Percentiles rank a stretch among this genome's conserved stretches.
Conservation (phyloP, 2,329 filamentous ascomycete species). For the Penicillium sp. region DNA sequence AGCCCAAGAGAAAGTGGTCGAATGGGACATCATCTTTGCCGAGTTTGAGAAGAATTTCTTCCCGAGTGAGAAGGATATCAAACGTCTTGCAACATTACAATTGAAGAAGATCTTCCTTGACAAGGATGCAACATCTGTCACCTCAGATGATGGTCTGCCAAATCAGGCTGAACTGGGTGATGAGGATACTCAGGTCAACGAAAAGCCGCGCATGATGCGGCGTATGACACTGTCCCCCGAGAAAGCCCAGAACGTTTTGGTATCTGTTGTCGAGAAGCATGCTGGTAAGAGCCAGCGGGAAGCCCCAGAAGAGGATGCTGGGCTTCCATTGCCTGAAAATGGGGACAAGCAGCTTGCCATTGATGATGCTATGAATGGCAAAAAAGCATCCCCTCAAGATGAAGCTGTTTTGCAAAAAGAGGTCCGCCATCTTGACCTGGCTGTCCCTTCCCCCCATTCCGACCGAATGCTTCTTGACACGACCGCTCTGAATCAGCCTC, state of each 20-base stretch:
- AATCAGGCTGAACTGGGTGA: conserved; percentile 36
- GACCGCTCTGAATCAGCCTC: conserved; percentile 4
- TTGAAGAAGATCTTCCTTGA: conserved; percentile 93
- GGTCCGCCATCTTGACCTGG: conserved; percentile 58
- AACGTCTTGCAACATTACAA: conserved; percentile 83
- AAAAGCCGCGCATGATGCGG: conserved; percentile 32
- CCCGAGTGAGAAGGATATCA: conserved; percentile 90
- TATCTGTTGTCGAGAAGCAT: conserved; percentile 61
- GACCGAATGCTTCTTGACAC: conserved; percentile 15
- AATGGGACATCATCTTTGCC: conserved; percentile 85
- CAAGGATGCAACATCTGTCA: conserved; percentile 67
- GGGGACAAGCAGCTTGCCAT: conserved; percentile 22
- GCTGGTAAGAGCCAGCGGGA: conserved; percentile 36
- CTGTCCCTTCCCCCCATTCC: conserved; percentile 37
- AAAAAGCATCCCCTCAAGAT: conserved; percentile 17
- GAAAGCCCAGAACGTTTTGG: conserved; percentile 58
- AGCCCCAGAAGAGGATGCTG: conserved; percentile 8
- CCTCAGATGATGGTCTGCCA: conserved; percentile 59
- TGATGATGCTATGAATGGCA: conserved; percentile 17
- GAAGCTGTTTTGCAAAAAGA: conserved; percentile 44
- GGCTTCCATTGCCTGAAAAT: conserved; percentile 13
- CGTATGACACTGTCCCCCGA: conserved; percentile 52
- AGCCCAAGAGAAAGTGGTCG: conserved; percentile 85
- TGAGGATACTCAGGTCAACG: conserved; percentile 25
- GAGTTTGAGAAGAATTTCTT: conserved; percentile 92